These are phyloP conservation scores for Podosphaera aphanis DNA, from an alignment of 2,329 filamentous ascomycete genomes.

Conservation along the genomic window DNA sequence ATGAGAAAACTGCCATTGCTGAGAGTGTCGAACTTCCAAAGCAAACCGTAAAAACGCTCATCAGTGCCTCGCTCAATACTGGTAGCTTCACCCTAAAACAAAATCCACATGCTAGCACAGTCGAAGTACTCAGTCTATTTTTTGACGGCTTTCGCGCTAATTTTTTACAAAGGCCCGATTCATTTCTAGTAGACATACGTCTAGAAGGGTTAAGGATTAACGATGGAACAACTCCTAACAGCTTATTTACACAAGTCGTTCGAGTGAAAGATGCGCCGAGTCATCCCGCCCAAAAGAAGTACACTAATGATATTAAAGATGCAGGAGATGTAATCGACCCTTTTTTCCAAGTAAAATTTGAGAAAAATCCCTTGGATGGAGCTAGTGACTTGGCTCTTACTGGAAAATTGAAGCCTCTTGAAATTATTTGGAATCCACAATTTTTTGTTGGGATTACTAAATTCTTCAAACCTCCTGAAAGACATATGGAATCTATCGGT, in stretches of 20 bases:
- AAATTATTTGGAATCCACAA: slow-evolving; percentile 91
- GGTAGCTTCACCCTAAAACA: slow-evolving; percentile 89
- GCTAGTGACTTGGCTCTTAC: slow-evolving; percentile 78
- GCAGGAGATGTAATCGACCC: slow-evolving; percentile 33
- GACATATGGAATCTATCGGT: slow-evolving; percentile 95
- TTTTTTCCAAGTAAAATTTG: slow-evolving; percentile 80
- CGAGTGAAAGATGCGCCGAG: slow-evolving; percentile 70
- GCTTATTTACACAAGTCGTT: slow-evolving; percentile 83
- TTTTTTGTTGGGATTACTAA: slow-evolving; percentile 77
- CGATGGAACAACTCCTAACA: slow-evolving; percentile 81
- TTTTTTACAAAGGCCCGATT: slow-evolving; percentile 72
- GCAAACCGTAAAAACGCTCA: slow-evolving; percentile 77
- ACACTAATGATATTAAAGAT: slow-evolving; percentile 18
- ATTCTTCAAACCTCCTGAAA: slow-evolving; percentile 89
- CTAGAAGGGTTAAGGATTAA: slow-evolving; percentile 85
- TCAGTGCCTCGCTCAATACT: slow-evolving; percentile 81
- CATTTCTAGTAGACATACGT: slow-evolving; percentile 66
- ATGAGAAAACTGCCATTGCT: slow-evolving; percentile 76
- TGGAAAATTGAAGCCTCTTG: slow-evolving; percentile 80
- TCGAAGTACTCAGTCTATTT: slow-evolving; percentile 69
- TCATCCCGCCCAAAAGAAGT: slow-evolving; percentile 17
- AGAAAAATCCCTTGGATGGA: slow-evolving; percentile 83
- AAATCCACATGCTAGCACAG: slow-evolving; percentile 52
- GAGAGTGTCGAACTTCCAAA: slow-evolving; percentile 75
- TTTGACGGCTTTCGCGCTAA: slow-evolving; percentile 92